phyloP scores from a whole-genome alignment of 2,329 filamentous ascomycete species.

The Diaporthe vaccinii region DNA sequence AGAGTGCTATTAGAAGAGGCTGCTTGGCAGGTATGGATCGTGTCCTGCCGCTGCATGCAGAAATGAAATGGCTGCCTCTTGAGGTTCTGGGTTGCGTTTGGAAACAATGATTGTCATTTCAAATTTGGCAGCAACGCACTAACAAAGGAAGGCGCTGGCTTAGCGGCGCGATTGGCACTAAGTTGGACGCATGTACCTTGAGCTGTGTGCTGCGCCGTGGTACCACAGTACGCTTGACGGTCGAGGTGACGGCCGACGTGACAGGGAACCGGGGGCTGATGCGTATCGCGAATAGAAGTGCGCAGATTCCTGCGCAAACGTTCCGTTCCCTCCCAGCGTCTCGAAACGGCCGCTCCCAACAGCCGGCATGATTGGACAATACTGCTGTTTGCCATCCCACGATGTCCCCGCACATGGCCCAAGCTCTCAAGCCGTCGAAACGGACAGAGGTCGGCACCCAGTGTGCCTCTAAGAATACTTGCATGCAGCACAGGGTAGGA shows the following conservation, averaged over 20 bases:
- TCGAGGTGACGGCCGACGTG: background rate
- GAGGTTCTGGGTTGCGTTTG: slow-evolving; percentile 11
- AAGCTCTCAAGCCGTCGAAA: slow-evolving; percentile 13
- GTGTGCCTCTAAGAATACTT: background rate
- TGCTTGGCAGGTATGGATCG: background rate
- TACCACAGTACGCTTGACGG: background rate
- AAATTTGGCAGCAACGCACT: slow-evolving; percentile 27
- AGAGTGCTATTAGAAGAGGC: background rate
- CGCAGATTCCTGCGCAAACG: background rate
- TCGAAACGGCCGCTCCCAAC: slow-evolving; percentile 6
- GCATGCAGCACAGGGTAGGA: slow-evolving; percentile 13
- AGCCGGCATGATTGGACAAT: background rate
- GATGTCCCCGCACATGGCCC: slow-evolving; percentile 14
- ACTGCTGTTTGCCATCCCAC: background rate
- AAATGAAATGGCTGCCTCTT: slow-evolving; percentile 1
- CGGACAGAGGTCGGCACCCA: background rate
- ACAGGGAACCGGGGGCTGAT: background rate
- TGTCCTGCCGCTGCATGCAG: slow-evolving; percentile 3
- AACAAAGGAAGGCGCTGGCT: slow-evolving; percentile 25
- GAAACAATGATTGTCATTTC: slow-evolving; percentile 32
- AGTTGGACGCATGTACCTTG: slow-evolving; percentile 20
- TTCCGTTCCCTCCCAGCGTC: slow-evolving; percentile 1
- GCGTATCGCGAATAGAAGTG: background rate
- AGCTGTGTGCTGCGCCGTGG: background rate
- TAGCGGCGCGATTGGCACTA: slow-evolving; percentile 15